Base-by-base conservation (phyloP, 148 eudicot genomes). In the Fagopyrum homotropicum region DNA sequence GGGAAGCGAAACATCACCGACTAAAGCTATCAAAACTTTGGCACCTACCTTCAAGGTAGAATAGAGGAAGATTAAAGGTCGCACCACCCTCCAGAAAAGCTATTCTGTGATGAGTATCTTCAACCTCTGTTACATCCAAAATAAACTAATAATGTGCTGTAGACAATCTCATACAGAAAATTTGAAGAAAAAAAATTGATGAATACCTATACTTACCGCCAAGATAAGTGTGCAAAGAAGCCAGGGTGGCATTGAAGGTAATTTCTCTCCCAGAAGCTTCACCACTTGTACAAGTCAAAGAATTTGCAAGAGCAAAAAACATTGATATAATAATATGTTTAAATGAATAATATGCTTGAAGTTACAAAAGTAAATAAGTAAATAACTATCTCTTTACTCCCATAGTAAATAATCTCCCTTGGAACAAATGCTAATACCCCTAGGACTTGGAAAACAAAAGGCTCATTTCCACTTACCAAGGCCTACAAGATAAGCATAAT, bases 211-310 rank as follows among this genome's bases (percentile, higher is more conserved):
- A 48, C 90, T 79, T 85, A 92, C 99, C 99, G 46, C 99, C 99
- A 80, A 96, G 87, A 85, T 96, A 92, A 57, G 92, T 86, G 84
- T 96, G 98, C 77, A 88, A 83, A 76, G 94, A 86, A 74, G 93
- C 97, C 82, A 96, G 77, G 16, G 88, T 78, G 56, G 93, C 78
- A 82, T 89, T 80, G 19, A 82, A 89, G 15, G 91, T 79, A 56
- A 78, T 72, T 66, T 81, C 91, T 59, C 83, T 82, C 71, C 79
- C 83, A 79, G 79, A 71, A 75, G 81, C 81, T 75, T 66, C 82
- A 51, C 64, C 80, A 81, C 98, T 91, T 57, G 78, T 73, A 77
- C 77, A 50, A 68, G 54, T 16, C 64, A 45, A 52, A 74, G 55
- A 48, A 72, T 70, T 77, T 73, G 59, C 75, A 73, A 7, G 40